Conservation (phyloP, 805 yeast species). For the Sugiyamaella valdiviana region DNA sequence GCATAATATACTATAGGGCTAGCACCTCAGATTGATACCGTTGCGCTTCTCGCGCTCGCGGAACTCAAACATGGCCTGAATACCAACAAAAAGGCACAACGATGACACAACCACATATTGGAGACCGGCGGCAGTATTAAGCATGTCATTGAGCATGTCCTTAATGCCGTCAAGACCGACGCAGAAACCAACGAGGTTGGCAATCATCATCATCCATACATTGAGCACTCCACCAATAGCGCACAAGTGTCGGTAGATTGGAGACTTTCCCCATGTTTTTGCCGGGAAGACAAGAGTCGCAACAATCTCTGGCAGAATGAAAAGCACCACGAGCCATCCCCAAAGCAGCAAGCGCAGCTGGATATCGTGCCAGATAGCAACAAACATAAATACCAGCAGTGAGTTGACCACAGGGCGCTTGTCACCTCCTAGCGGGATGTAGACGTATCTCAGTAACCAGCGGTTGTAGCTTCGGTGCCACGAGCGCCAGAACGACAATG, state of each 20-base stretch:
- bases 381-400: conserved; percentile 84
- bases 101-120: conserved; percentile 55
- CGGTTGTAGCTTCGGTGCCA: conserved; percentile 95
- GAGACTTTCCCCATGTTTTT: conserved; percentile 35
- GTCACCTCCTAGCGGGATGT: conserved; percentile 87
- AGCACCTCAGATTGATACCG: conserved; percentile 80
- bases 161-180: conserved; percentile 82
- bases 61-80: conserved; percentile 90
- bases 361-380: conserved; percentile 98
- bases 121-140: conserved; percentile 64
- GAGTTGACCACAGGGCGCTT: conserved; percentile 66
- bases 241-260: conserved; percentile 78
- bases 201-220: conserved; percentile 97
- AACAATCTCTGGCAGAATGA: conserved; percentile 76
- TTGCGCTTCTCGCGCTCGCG: conserved; percentile 79
- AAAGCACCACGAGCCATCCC: conserved; percentile 93
- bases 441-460: conserved; percentile 85
- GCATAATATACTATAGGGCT: conserved; percentile 8
- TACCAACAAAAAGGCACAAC: conserved; percentile 67
- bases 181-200: conserved; percentile 91
- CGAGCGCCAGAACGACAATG: conserved; percentile 95
- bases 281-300: conserved; percentile 43
- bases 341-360: conserved; percentile 78
- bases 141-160: conserved; percentile 59
- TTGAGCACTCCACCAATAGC: conserved; percentile 83